Evolutionary conservation across 2,329 filamentous ascomycete species (phyloP).

Genomic region (Waltergamsia citrina): DNA sequence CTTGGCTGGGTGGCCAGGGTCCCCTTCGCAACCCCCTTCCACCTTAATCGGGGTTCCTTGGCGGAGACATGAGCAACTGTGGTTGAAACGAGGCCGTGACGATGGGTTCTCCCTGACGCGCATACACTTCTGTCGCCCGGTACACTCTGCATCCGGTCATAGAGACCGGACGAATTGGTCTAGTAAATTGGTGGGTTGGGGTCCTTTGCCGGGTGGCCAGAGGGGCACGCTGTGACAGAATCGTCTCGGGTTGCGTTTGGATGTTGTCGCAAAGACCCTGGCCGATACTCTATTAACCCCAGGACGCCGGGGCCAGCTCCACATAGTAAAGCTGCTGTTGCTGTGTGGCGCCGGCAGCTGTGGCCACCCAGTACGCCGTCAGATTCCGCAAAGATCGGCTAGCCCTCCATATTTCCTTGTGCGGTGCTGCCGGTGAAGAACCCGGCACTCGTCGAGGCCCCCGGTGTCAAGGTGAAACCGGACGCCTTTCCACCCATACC

Average conservation of each 20-base stretch:
- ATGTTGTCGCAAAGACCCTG: constrained; percentile 10
- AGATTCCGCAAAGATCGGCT: no score
- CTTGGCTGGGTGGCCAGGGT: no score
- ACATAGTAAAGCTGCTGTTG: no score
- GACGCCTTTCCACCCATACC: no score
- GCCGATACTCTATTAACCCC: not conserved
- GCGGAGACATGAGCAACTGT: not conserved
- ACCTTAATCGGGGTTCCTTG: no score
- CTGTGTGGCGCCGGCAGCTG: no score
- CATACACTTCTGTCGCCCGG: not conserved
- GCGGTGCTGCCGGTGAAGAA: no score
- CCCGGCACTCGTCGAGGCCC: no score
- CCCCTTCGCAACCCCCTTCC: no score
- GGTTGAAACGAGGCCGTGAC: constrained; percentile 4
- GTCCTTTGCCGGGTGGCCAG: not conserved
- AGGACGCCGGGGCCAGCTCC: not conserved
- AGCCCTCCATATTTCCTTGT: no score
- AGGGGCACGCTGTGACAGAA: constrained; percentile 30
- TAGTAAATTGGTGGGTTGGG: not conserved
- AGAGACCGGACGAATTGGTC: not conserved
- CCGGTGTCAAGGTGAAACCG: no score
- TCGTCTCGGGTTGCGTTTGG: constrained; percentile 41
- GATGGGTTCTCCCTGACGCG: not conserved
- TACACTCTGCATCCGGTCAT: not conserved
- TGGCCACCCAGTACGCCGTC: no score